Conservation (phyloP, 2,329 filamentous ascomycete genomes). For the Sporothrix pseudoabietina region DNA sequence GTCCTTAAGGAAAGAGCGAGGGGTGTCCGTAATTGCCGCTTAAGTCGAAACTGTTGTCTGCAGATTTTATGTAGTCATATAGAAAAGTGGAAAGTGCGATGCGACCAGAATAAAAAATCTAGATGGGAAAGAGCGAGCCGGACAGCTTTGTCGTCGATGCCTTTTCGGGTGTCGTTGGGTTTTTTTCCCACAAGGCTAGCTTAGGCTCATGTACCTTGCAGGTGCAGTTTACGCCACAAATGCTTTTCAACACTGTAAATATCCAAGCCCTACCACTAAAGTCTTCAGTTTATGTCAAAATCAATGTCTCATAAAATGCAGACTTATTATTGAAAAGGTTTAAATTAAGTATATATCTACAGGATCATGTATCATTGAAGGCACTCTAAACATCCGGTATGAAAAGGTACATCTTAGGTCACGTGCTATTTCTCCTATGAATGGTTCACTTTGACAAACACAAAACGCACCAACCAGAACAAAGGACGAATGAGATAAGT, state of each 20-base stretch:
- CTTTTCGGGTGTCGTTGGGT: constrained; percentile 15
- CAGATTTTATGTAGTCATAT: not conserved
- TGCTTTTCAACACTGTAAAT: too few species aligned
- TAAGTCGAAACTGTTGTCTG: not conserved
- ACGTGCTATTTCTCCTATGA: not conserved
- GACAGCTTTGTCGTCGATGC: not conserved
- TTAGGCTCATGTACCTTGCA: not conserved
- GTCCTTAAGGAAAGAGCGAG: not conserved
- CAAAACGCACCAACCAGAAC: not conserved
- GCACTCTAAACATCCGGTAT: not conserved
- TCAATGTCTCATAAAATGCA: too few species aligned
- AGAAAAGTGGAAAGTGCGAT: constrained; percentile 3
- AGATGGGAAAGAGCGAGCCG: not conserved
- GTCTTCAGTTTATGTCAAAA: not conserved
- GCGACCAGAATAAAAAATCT: not conserved
- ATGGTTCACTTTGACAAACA: not conserved
- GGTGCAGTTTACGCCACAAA: not conserved
- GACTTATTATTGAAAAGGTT: too few species aligned
- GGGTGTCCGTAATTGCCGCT: not conserved
- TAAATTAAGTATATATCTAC: not conserved
- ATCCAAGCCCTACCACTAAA: not conserved
- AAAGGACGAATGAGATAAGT: not conserved
- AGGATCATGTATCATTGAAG: not conserved
- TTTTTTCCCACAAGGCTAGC: constrained; percentile 21
- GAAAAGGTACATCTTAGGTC: not conserved